Base-by-base conservation (phyloP, 441 rosid species). In the Pelargonium australe region DNA sequence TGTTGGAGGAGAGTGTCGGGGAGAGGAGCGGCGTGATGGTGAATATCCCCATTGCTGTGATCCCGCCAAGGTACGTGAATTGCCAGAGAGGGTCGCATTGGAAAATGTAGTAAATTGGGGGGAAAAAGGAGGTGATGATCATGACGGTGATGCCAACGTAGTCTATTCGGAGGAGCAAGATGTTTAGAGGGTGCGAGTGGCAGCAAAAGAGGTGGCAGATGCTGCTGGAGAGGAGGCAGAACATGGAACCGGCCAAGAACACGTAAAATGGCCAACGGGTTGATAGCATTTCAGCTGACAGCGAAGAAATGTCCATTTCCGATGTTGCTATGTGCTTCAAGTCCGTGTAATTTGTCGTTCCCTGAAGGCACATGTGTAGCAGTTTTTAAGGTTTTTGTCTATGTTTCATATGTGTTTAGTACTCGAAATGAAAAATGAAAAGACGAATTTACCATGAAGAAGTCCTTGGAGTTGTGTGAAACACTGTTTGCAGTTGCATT, bases 161-260 rank as follows among this genome's bases (percentile, higher is more conserved):
- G 66, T 73, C 76, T 63, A 64, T 53, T 28, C 53, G 51, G 55
- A 68, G 69, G n/a, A 73, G 58, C 13, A 64, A 65, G 66, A 73
- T 44, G 69, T 69, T 73, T 10, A 73, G 68, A 47, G 31, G 68
- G 51, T 43, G 72, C 7, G 77, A 73, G 45, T 73, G 69, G 72
- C 76, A 64, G 0, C 68, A 64, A 49, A 64, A 68, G 57, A 73
- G 76, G 51, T 43, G 76, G 61, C 72, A 73, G 25, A 65, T 14
- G 43, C 68, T 68, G 72, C 76, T 73, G 2, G 62, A 73, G 60
- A 73, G 66, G 16, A 73, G 76, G 23, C 69, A 73, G 76, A 55
- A 68, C 72, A 73, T 68, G 58, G 72, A 64, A 7, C 72, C 62
- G 2, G 58, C 66, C 2, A 73, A 23, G 69, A 73, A 73, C 19